Base-by-base conservation (phyloP, 495 filamentous ascomycete species). In the Hypoxylon trugodes region DNA sequence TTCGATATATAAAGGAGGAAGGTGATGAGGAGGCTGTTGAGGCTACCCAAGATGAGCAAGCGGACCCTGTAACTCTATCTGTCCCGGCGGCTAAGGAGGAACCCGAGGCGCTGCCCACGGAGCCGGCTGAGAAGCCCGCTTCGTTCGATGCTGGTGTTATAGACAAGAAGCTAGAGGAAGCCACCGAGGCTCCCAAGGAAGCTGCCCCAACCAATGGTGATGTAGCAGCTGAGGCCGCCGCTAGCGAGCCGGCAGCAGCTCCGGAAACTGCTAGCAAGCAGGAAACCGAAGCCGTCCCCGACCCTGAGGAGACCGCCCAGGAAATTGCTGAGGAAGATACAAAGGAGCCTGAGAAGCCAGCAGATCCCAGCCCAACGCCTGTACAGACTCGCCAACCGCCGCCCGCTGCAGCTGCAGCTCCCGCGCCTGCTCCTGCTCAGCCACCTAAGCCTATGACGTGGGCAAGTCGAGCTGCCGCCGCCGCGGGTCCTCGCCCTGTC, bases 1-100 rank as follows among this genome's bases (percentile, higher is more conserved):
- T 98, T 79, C 84, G 95, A 38, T 98, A 93, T 77, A 85, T 98
- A 57, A 84, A 87, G 32, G 94, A 96, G 54, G 91, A 95, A 58
- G 81, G 82, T 52, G 86, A 89, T 50, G 82, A 88, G 52, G 81
- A 81, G 42, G 66, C 76, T 6, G 74, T 77, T 38, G 82, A 80
- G 45, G 54, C 73, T 24, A 57, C 52, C n/a, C 52, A 58, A 40
- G 53, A 53, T 0, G 64, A 62, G 63, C 57, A 45, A 28, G 21
- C 21, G 21, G 69, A 73, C 51, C 74, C 79, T 50, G 69, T 75
- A 26, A 69, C 78, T 50, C 78, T 83, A 54, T 77, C 82, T 42
- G 66, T 76, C 50, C 76, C 76, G 41, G 66, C 69, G 12, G 48
- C 61, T 2, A 76, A 74, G 41, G 77, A 82, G 35, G 80, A 88